Conservation (phyloP, 2,329 filamentous ascomycete genomes). For the Juglanconis juglandina region DNA sequence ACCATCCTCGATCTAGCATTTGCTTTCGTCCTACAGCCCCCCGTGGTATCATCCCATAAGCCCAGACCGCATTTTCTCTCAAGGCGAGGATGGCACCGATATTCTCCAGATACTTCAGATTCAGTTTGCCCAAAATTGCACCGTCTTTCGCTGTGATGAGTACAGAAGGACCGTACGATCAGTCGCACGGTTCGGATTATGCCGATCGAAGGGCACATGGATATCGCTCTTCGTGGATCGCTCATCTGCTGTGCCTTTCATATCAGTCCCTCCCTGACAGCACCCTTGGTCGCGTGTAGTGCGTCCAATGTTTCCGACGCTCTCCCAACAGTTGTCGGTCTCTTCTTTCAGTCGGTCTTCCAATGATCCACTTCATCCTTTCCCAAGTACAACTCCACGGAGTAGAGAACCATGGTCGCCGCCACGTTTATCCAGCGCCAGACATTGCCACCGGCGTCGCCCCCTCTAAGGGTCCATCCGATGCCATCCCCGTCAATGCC, state of each 20-base stretch:
- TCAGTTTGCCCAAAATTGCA: not conserved
- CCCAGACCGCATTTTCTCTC: no score
- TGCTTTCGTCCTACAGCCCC: no score
- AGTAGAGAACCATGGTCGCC: slow-evolving; percentile 84
- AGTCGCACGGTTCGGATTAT: not conserved
- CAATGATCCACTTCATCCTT: slow-evolving; percentile 87
- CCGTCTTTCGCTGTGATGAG: not conserved
- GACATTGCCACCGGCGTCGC: slow-evolving; percentile 76
- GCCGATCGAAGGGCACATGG: not conserved
- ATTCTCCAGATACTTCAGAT: no score
- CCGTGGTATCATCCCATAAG: no score
- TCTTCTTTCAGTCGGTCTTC: slow-evolving; percentile 74
- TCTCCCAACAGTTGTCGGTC: not conserved
- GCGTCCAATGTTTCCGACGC: not conserved
- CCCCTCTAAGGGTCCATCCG: slow-evolving; percentile 82
- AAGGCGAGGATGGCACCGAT: no score
- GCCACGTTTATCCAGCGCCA: slow-evolving; percentile 94
- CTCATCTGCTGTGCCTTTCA: not conserved
- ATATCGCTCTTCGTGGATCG: not conserved
- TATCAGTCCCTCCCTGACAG: not conserved
- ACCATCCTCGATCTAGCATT: no score
- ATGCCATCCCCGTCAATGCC: slow-evolving; percentile 44
- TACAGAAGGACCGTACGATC: no score
- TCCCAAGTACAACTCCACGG: slow-evolving; percentile 83
- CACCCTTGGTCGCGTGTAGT: not conserved